Conservation (phyloP, 2,329 filamentous ascomycete species). For the Parasarocladium wereldwijsianum region DNA sequence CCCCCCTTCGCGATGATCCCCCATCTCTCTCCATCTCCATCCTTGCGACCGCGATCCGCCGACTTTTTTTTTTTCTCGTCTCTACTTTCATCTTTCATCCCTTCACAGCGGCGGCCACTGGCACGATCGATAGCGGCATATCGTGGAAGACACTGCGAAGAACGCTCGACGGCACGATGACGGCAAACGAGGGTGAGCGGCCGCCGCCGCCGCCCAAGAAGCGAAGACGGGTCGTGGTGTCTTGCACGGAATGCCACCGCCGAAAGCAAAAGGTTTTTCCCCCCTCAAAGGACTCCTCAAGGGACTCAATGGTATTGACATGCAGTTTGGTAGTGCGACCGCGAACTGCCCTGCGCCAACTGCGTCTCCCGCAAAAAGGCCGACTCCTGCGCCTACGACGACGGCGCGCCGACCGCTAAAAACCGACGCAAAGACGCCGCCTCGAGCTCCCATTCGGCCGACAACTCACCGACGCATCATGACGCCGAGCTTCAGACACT, state of each 20-base stretch:
- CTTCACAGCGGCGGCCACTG: no score
- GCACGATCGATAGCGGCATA: no score
- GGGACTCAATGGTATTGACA: not conserved
- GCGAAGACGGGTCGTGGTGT: slow-evolving; percentile 44
- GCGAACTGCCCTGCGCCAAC: slow-evolving; percentile 43
- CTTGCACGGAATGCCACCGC: slow-evolving; percentile 49
- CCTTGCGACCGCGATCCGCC: no score
- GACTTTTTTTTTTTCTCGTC: no score
- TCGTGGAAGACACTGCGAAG: no score
- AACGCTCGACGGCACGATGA: not conserved
- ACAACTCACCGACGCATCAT: slow-evolving; percentile 2
- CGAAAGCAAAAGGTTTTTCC: slow-evolving; percentile 41
- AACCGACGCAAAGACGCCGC: slow-evolving; percentile 10
- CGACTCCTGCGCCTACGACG: slow-evolving; percentile 41
- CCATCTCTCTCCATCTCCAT: no score
- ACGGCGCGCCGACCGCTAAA: slow-evolving; percentile 27
- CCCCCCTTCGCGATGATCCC: no score
- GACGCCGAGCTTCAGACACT: slow-evolving; percentile 16
- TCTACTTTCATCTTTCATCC: no score
- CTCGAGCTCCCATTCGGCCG: slow-evolving; percentile 8
- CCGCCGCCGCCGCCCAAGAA: slow-evolving; percentile 27
- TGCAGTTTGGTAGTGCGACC: slow-evolving; percentile 33
- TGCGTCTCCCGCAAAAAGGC: slow-evolving; percentile 43
- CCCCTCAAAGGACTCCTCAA: not conserved
- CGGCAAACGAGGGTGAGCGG: no score